Evolutionary conservation across 768 basidiomycete species (phyloP).

Genomic region (Cytidiella melzeri): DNA sequence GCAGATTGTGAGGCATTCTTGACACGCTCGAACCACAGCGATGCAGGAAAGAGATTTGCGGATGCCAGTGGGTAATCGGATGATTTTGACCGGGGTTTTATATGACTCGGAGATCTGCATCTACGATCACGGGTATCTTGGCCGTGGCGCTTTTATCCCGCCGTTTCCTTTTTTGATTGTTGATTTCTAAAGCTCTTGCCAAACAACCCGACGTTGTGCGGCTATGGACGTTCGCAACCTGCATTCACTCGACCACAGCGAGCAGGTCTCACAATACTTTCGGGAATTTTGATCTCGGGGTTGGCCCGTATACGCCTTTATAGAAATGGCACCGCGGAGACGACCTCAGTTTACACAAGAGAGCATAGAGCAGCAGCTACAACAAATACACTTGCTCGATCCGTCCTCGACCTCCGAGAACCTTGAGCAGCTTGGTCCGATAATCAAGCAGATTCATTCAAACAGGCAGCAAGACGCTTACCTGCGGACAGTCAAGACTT

Average conservation of each 20-base stretch:
- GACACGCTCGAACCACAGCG: slow-evolving; percentile 20
- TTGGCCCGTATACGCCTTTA: neutral
- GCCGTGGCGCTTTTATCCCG: neutral
- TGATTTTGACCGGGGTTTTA: neutral
- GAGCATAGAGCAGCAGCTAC: slow-evolving; percentile 82
- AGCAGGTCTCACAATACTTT: too few species aligned
- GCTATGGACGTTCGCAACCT: too few species aligned
- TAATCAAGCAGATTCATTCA: slow-evolving; percentile 90
- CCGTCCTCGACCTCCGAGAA: slow-evolving; percentile 88
- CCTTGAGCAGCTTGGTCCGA: slow-evolving; percentile 89
- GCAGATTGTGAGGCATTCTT: slow-evolving; percentile 23
- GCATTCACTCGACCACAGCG: too few species aligned
- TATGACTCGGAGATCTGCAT: neutral
- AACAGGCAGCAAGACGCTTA: slow-evolving; percentile 86
- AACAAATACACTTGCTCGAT: slow-evolving; percentile 87
- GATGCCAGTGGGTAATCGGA: neutral
- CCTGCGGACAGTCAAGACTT: slow-evolving; percentile 76
- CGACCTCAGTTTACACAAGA: slow-evolving; percentile 73
- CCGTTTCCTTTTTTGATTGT: slow-evolving; percentile 7
- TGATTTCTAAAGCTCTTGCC: slow-evolving; percentile 25
- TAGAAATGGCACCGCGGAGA: slow-evolving; percentile 64
- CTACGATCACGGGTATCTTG: neutral
- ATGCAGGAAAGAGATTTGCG: neutral
- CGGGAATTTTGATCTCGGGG: too few species aligned
- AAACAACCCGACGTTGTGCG: slow-evolving; percentile 13